These are phyloP conservation scores for Trichoderma sp. DNA, from an alignment of 2,329 filamentous ascomycete genomes.

Conservation along the genomic window DNA sequence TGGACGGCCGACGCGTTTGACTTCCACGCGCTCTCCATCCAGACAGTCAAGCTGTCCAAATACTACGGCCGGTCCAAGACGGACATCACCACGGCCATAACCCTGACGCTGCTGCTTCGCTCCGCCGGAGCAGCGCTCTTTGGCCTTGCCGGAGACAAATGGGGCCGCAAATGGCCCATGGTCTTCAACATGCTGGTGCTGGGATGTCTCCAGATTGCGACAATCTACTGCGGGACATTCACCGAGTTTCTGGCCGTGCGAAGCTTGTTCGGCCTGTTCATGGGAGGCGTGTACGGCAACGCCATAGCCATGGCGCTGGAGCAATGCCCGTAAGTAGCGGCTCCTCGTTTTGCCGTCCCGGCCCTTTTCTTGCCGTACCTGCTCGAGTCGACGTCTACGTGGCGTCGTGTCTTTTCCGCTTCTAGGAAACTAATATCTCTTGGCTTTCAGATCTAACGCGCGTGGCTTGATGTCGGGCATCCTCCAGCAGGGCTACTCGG, in stretches of 20 bases:
- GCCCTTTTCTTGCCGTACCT: too few species aligned
- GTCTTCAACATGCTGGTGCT: conserved; percentile 76
- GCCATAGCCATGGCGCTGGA: conserved; percentile 78
- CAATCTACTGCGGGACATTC: conserved; percentile 74
- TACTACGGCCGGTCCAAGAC: conserved; percentile 58
- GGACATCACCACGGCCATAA: conserved; percentile 73
- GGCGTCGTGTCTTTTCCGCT: not conserved
- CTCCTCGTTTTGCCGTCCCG: not conserved
- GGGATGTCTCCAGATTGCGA: conserved; percentile 68
- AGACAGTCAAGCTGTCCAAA: conserved; percentile 67
- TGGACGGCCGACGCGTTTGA: conserved; percentile 86
- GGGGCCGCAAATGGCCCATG: conserved; percentile 83
- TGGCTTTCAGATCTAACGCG: conserved; percentile 54
- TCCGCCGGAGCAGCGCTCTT: conserved; percentile 76
- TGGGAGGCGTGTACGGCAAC: conserved; percentile 80
- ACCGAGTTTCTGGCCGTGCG: conserved; percentile 73
- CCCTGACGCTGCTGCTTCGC: conserved; percentile 71
- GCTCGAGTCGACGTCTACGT: not conserved
- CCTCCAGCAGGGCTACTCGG: conserved; percentile 77
- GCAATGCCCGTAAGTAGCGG: conserved; percentile 61
- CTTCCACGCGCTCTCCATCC: conserved; percentile 78
- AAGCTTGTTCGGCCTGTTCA: conserved; percentile 73
- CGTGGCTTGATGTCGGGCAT: conserved; percentile 81
- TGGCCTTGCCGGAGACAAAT: conserved; percentile 75
- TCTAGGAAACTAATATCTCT: conserved; percentile 27